Percentiles rank a stretch among this genome's conserved stretches.
Conservation (phyloP, 495 filamentous ascomycete genomes). For the Podospora tetraspora region DNA sequence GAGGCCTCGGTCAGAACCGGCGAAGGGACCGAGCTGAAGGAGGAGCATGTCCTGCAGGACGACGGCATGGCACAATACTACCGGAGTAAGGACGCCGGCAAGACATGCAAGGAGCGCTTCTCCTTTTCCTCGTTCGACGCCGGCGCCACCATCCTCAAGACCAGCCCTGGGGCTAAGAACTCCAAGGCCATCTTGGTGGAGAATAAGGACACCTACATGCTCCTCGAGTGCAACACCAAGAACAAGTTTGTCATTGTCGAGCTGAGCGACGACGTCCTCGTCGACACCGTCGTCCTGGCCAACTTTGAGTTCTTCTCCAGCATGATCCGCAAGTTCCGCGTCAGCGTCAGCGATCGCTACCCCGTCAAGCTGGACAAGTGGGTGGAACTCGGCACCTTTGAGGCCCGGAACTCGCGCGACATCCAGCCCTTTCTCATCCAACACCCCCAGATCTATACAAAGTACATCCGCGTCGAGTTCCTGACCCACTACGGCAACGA, state of each 20-base stretch:
- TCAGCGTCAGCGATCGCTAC: conserved; percentile 89
- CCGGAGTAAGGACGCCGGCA: conserved; percentile 86
- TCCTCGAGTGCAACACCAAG: conserved; percentile 77
- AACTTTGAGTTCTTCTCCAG: conserved; percentile 99
- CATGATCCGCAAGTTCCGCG: conserved; percentile 83
- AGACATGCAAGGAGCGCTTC: conserved; percentile 83
- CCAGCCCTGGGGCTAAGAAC: conserved; percentile 75
- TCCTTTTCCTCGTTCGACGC: conserved; percentile 98
- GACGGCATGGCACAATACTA: conserved; percentile 48
- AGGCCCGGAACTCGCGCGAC: conserved; percentile 85
- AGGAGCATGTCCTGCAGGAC: conserved; percentile 41
- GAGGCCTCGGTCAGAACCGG: conserved; percentile 30
- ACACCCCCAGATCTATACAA: conserved; percentile 91
- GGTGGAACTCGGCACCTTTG: conserved; percentile 81
- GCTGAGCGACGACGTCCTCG: conserved; percentile 79
- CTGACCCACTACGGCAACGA: conserved; percentile 92
- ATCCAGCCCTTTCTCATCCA: conserved; percentile 91
- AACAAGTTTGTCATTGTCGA: conserved; percentile 96
- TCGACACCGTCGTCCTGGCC: conserved; percentile 91
- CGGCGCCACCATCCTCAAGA: conserved; percentile 88
- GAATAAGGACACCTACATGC: conserved; percentile 98
- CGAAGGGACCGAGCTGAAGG: conserved; percentile 30
- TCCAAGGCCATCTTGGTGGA: conserved; percentile 83
- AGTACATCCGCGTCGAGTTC: conserved; percentile 87
- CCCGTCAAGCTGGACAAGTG: conserved; percentile 89